phyloP scores from a whole-genome alignment of 495 filamentous ascomycete genomes.

The Cercophora scortea region DNA sequence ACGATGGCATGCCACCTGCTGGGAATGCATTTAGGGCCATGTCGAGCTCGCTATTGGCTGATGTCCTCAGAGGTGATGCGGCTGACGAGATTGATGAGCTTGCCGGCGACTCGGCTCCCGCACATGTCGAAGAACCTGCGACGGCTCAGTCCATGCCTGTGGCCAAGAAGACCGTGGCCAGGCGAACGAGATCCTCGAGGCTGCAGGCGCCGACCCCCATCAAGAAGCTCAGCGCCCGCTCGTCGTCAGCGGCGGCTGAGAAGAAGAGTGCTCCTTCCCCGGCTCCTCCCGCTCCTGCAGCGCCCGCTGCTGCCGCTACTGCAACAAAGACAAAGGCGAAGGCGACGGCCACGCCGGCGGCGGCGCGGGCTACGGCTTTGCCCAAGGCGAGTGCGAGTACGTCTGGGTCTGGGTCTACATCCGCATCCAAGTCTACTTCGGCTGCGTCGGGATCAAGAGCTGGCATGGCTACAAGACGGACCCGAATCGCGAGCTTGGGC shows the following conservation, averaged over 20 bases:
- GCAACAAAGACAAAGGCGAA: not conserved
- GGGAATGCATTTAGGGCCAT: constrained; percentile 5
- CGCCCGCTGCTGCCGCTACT: not conserved
- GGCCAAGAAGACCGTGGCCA: not conserved
- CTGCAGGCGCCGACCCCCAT: constrained; percentile 15
- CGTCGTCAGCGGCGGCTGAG: not conserved
- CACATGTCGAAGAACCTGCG: not conserved
- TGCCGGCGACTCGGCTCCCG: not conserved
- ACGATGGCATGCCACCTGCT: not conserved
- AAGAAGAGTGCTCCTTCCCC: not conserved
- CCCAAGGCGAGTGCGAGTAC: not conserved
- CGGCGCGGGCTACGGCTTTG: not conserved
- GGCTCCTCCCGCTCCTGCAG: not conserved
- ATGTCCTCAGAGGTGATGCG: constrained; percentile 6
- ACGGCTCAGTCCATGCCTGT: not conserved
- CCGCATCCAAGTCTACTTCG: not conserved
- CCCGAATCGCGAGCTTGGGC: constrained; percentile 19
- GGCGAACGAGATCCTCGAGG: constrained; percentile 14
- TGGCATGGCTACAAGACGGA: constrained; percentile 16
- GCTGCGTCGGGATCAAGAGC: not conserved
- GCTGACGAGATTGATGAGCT: constrained; percentile 8
- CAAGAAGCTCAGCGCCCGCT: constrained; percentile 5
- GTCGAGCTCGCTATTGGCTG: constrained; percentile 11
- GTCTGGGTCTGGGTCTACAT: not conserved
- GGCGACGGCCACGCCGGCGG: not conserved